Evolutionary conservation across 345 rosid genomes (phyloP).

Genomic region (Orychophragmus violaceus): DNA sequence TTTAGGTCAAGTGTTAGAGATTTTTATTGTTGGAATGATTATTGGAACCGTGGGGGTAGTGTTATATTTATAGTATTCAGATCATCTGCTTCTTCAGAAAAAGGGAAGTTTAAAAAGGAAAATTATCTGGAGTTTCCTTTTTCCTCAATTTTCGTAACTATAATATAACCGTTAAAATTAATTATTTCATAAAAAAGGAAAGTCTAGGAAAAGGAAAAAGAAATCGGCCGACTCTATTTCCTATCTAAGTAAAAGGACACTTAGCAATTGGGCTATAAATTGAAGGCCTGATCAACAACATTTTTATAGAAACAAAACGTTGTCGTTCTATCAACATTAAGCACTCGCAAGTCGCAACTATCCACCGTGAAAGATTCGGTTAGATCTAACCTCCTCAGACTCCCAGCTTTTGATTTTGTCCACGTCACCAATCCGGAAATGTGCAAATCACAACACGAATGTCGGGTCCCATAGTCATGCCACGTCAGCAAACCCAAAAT

Average conservation of each 20-base stretch:
- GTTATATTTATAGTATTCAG: not conserved
- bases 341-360: not conserved
- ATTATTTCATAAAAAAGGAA: not conserved
- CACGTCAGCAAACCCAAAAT: not conserved
- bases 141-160: not conserved
- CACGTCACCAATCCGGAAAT: constrained; percentile 22
- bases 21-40: not conserved
- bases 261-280: too few species aligned
- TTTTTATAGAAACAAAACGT: not conserved
- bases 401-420: constrained; percentile 46
- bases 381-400: not conserved
- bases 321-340: not conserved
- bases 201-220: not conserved
- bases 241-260: too few species aligned
- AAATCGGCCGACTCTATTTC: not conserved
- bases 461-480: not conserved
- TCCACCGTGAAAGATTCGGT: constrained; percentile 4
- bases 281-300: too few species aligned
- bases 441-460: not conserved
- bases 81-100: not conserved
- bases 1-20: not conserved
- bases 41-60: not conserved
- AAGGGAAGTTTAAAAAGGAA: not conserved
- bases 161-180: not conserved
- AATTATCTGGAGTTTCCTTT: not conserved